Conservation (phyloP, 805 yeast genomes). For the Kregervanrija fluxuum region DNA sequence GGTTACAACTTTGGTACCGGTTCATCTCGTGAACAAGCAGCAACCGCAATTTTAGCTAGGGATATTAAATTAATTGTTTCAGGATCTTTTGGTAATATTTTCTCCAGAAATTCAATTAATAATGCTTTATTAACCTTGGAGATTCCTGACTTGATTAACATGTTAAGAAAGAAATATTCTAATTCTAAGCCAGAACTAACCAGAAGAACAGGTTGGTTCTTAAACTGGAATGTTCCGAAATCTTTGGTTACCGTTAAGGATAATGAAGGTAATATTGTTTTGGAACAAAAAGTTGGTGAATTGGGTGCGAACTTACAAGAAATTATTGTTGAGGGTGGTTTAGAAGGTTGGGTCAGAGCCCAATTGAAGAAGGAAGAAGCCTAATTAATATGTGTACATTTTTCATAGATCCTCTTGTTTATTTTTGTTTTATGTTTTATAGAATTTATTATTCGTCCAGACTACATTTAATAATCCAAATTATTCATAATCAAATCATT, state of each 20-base stretch:
- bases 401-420: too few relatives aligned
- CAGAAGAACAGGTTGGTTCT: conserved; percentile 88
- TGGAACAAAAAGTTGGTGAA: conserved; percentile 89
- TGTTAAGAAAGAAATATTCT: conserved; percentile 62
- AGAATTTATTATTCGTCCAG: too few relatives aligned
- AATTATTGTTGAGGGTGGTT: conserved; percentile 93
- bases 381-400: background rate
- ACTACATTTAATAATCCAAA: too few relatives aligned
- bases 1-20: conserved; percentile 99
- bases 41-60: conserved; percentile 93
- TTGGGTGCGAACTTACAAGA: conserved; percentile 93
- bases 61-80: conserved; percentile 90
- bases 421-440: too few relatives aligned
- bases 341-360: conserved; percentile 95
- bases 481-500: background rate
- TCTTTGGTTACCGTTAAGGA: conserved; percentile 78
- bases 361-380: conserved; percentile 36
- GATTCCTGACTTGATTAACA: conserved; percentile 77
- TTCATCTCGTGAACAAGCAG: conserved; percentile 98
- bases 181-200: conserved; percentile 57
- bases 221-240: conserved; percentile 87
- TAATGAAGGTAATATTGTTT: conserved; percentile 48
- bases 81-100: conserved; percentile 96
- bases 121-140: conserved; percentile 92
- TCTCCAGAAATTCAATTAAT: conserved; percentile 92